phyloP scores from a whole-genome alignment of 208 protist species.

The Phytomonas sp. region DNA sequence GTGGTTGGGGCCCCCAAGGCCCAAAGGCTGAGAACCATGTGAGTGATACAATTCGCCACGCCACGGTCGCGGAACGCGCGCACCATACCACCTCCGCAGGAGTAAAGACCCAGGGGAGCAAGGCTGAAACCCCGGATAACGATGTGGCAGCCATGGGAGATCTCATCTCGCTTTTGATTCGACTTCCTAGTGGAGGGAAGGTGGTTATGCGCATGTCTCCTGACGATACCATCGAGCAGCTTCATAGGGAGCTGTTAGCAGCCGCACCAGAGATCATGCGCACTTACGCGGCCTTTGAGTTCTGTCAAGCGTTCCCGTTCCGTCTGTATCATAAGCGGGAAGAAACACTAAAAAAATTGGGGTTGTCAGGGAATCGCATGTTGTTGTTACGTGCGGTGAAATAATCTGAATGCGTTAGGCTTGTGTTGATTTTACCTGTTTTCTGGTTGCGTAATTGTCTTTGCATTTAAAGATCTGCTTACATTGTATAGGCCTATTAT shows the following conservation, averaged over 20 bases:
- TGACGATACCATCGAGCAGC: constrained; percentile 43
- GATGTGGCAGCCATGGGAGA: background rate
- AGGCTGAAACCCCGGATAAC: background rate
- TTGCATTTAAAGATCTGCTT: background rate
- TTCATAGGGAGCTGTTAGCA: constrained; percentile 47
- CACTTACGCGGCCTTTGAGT: constrained; percentile 32
- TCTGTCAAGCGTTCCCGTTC: constrained; percentile 68
- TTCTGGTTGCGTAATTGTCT: background rate
- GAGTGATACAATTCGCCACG: constrained; percentile 29
- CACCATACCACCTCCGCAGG: background rate
- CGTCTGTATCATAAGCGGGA: constrained; percentile 44
- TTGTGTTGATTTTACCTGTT: constrained; percentile 1
- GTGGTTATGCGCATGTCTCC: constrained; percentile 43
- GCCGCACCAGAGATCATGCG: constrained; percentile 40
- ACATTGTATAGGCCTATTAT: background rate
- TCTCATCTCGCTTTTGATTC: constrained; percentile 44
- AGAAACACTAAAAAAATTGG: constrained; percentile 48
- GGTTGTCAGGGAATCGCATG: constrained; percentile 49
- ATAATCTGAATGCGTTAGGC: background rate
- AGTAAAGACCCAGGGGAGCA: background rate
- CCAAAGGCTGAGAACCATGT: background rate
- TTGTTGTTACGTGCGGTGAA: constrained; percentile 24
- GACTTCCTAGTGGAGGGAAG: constrained; percentile 56
- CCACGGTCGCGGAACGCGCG: constrained; percentile 36
- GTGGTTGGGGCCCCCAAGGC: background rate